These are phyloP conservation scores for Fusarium odoratissimum DNA, from an alignment of 2,329 filamentous ascomycete species.

Conservation along the genomic window DNA sequence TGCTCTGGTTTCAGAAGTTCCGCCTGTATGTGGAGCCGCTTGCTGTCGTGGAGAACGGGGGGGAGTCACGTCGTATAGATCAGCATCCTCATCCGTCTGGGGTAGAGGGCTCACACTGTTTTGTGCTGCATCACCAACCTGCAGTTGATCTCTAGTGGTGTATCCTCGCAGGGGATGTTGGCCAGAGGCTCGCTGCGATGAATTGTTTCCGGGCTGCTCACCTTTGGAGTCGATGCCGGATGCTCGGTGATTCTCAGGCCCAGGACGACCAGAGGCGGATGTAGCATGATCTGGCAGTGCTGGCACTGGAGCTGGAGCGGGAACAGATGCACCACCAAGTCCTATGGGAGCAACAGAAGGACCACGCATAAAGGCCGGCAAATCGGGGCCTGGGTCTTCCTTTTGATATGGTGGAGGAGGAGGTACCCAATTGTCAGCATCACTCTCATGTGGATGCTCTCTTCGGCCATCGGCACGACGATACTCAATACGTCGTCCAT, in stretches of 20 bases:
- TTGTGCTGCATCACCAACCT: conserved; percentile 42
- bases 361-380: conserved; percentile 67
- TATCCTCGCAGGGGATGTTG: conserved; percentile 53
- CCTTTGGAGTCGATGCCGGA: conserved; percentile 3
- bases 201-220: conserved; percentile 14
- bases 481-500: conserved; percentile 68
- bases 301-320: conserved; percentile 36
- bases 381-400: conserved; percentile 66
- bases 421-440: conserved; percentile 89
- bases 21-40: conserved; percentile 5
- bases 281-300: conserved; percentile 11
- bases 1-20: conserved; percentile 1
- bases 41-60: conserved; percentile 53
- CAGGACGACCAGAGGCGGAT: background rate
- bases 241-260: background rate
- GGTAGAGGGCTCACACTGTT: conserved; percentile 50
- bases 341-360: conserved; percentile 54
- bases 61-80: conserved; percentile 62
- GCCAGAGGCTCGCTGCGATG: conserved; percentile 40
- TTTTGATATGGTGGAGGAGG: conserved; percentile 84
- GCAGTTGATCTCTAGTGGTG: conserved; percentile 43
- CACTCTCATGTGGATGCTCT: conserved; percentile 85
- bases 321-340: conserved; percentile 42
- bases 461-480: conserved; percentile 75
- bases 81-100: conserved; percentile 50